Base-by-base conservation (phyloP, 1,139 yeast species). In the Petasospora fabianii region DNA sequence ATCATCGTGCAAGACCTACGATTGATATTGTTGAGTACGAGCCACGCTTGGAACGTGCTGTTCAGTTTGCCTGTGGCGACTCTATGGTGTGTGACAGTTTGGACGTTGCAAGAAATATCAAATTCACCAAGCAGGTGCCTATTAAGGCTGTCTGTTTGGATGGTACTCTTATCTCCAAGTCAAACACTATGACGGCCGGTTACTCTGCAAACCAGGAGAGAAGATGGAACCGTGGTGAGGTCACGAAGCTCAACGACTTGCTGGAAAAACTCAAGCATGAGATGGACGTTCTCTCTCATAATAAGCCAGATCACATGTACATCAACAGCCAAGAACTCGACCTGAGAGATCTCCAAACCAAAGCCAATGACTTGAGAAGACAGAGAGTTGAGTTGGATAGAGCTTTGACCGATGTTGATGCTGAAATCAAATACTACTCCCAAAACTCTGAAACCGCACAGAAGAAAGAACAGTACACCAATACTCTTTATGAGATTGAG, bases 171-270 rank as follows among this genome's bases (percentile, higher is more conserved):
- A 84, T 92, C 40, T 92, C 87, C 56, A 79, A 77, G 53, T 81
- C 92, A 10, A 96, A 96, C 8, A 68, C 88, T 34, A 86, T 92
- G 95, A 84, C 97, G 12, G 97, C 97, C 62, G 97, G 97, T 49
- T 62, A 54, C 55, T 66, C 66, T 31, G 66, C 51, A 51, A 71
- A 61, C 22, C 49, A 55, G 47, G 52, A 60, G 42, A 63, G 64
- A 43, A 72, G 76, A 49, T 87, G 96, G 96, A 88, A 82, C 55
- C 86, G 83, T 53, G 73, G 75, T 38, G 88, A 84, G 50, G 75
- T 79, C 53, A 75, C 75, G 39, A 66, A 71, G 21, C 66, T 88
- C 48, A 71, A 66, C 39, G 71, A 70, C 28, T 55, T 73, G 40
- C 85, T 84, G 51, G 92, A 84, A 33, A 78, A 77, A 14, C 61